Evolutionary conservation across 805 yeast species (phyloP), one percentile per base, ranked within the genome.

Genomic region (Saccharomyces cerevisiae): DNA sequence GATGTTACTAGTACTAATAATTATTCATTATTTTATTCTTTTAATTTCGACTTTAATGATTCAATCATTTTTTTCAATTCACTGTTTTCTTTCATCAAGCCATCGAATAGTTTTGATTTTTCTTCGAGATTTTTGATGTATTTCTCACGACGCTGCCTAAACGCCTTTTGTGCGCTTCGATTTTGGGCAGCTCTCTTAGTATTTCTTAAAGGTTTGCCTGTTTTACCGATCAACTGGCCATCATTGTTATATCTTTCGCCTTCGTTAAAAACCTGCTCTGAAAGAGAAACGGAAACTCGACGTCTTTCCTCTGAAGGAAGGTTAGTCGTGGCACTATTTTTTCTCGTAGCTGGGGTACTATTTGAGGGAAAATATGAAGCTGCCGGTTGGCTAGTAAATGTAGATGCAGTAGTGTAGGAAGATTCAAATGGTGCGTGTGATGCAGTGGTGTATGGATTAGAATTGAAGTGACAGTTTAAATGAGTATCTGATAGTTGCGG

Each of bases 151-250:
- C 97, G 79, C 66, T 83, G 84, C 66, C 97, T 79, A 72, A 90
- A 91, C 8, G 96, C 96, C 61, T 88, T 81, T 72, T 91, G 97
- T 4, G 97, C 97, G 57, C 82, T 84, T 65, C 97, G 77, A 74
- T 91, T 91, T 71, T 91, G 97, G 8, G 85, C 90, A 1, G 97
- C 97, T 58, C 97, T 81, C 69, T 88, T 89, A 46, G 94, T 81
- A 54, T 77, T 79, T 26, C 64, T 56, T 47, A 65, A 50, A 8
- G 60, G 55, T 54, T 65, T 65, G 6, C 68, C 67, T 13, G 67
- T 60, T 51, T 59, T 63, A 1, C 68, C 66, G 26, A 64, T 58
- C 46, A 65, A 51, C 51, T 61, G 60, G 9, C 66, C 68, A 3
- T 51, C 48, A 13, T 50, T 51, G 43, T 64, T 59, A 47, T 58